A percentile compares a stretch with the other conserved stretches of the same genome.
Conservation (phyloP, 352 stramenopile genomes). For the Phytophthora melonis region DNA sequence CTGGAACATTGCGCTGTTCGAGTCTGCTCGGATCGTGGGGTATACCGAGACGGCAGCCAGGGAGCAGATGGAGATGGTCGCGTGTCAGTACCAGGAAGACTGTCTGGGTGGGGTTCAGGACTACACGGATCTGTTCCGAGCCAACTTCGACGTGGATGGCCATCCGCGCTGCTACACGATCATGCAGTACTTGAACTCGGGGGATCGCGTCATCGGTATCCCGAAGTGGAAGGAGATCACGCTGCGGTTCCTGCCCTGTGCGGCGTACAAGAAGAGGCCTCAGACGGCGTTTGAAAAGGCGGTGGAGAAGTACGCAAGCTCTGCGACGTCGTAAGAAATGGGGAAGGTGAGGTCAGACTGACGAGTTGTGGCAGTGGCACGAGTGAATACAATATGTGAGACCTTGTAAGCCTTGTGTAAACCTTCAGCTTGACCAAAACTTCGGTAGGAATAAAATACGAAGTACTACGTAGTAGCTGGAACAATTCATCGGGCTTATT, state of each 20-base stretch:
- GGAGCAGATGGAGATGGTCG: constrained; percentile 65
- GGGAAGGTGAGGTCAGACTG: no score
- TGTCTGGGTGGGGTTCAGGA: constrained; percentile 59
- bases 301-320: not conserved
- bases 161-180: constrained; percentile 55
- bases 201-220: constrained; percentile 51
- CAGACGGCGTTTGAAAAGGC: constrained; percentile 2
- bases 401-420: no score
- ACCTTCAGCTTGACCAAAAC: no score
- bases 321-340: not conserved
- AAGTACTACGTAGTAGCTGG: no score
- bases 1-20: constrained; percentile 62
- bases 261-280: constrained; percentile 1
- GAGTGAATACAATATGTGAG: no score
- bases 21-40: constrained; percentile 52
- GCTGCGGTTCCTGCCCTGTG: constrained; percentile 41
- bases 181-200: constrained; percentile 38
- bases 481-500: no score
- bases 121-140: constrained; percentile 47
- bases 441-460: no score
- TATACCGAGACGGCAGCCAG: constrained; percentile 48
- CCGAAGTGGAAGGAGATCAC: constrained; percentile 52
- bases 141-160: constrained; percentile 50
- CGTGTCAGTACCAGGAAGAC: constrained; percentile 61
- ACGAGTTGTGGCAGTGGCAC: no score